Percentiles rank a stretch among this genome's conserved stretches.
Evolutionary conservation across 345 rosid genomes (phyloP).

Genomic region (Citrus maxima): DNA sequence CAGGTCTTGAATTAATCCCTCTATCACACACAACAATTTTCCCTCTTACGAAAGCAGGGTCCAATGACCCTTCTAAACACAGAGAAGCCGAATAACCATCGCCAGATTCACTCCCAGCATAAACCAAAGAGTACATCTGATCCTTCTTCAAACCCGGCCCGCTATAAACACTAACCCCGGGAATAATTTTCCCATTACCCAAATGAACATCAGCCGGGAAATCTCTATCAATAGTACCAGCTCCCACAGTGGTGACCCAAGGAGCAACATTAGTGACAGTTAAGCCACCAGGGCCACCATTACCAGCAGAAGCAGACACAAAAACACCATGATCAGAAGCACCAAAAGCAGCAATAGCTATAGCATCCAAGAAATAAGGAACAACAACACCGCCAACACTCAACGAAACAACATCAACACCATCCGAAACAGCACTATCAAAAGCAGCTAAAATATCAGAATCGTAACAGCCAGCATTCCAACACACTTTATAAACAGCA

Average conservation of each 20-base stretch:
- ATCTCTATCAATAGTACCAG: constrained; percentile 78
- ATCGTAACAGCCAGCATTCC: constrained; percentile 92
- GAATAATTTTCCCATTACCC: constrained; percentile 56
- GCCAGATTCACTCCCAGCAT: constrained; percentile 68
- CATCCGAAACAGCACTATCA: constrained; percentile 74
- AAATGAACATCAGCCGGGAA: constrained; percentile 80
- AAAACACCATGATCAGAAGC: constrained; percentile 69
- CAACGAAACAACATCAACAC: constrained; percentile 83
- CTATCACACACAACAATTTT: constrained; percentile 85
- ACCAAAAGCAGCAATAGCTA: constrained; percentile 82
- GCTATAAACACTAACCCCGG: constrained; percentile 69
- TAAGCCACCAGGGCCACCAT: constrained; percentile 85
- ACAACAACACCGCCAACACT: constrained; percentile 91
- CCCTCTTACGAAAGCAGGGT: constrained; percentile 54
- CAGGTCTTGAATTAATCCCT: constrained; percentile 83
- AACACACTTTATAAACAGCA: constrained; percentile 88
- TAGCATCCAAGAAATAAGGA: constrained; percentile 88
- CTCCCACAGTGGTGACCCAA: constrained; percentile 85
- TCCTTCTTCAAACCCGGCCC: constrained; percentile 55
- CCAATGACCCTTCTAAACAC: constrained; percentile 79
- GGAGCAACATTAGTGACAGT: constrained; percentile 85
- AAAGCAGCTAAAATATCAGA: constrained; percentile 90
- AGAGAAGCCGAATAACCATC: constrained; percentile 72
- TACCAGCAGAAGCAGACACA: constrained; percentile 91
- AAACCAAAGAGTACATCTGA: constrained; percentile 63